These are phyloP conservation scores for Euptelea pleiosperma DNA, from an alignment of 164 flowering plant species.

Conservation along the genomic window DNA sequence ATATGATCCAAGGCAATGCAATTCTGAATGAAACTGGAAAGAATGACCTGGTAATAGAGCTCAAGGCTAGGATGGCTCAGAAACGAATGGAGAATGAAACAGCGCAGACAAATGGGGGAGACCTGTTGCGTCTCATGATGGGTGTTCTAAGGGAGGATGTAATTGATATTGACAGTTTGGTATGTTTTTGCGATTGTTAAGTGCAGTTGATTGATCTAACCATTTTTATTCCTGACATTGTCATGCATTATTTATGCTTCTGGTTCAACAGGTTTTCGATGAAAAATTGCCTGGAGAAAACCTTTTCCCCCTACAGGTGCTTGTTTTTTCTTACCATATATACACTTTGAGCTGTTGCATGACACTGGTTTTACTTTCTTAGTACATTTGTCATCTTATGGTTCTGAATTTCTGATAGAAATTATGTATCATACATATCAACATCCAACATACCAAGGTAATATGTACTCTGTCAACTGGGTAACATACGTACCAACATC, in stretches of 20 bases:
- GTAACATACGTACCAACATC: no score
- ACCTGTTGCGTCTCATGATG: conserved; percentile 75
- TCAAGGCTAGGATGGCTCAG: conserved; percentile 86
- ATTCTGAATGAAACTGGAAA: conserved; percentile 51
- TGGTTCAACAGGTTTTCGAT: conserved; percentile 77
- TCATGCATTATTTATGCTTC: conserved; percentile 13
- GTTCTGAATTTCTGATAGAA: no score
- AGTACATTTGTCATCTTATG: not conserved
- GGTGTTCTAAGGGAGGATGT: conserved; percentile 76
- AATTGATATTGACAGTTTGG: conserved; percentile 83
- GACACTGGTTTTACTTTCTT: not conserved
- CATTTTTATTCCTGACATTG: conserved; percentile 8
- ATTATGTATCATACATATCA: no score
- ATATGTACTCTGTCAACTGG: no score
- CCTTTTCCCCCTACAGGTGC: conserved; percentile 86
- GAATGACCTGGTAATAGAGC: conserved; percentile 71
- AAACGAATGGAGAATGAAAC: conserved; percentile 79
- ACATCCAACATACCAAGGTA: no score
- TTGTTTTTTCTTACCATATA: not conserved
- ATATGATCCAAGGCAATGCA: conserved; percentile 35
- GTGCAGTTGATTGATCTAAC: not conserved
- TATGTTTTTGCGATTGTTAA: conserved; percentile 31
- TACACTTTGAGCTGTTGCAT: not conserved
- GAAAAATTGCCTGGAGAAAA: conserved; percentile 82
- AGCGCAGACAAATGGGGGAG: conserved; percentile 70